Percentiles rank a stretch among this genome's conserved stretches.
phyloP scores from a whole-genome alignment of 345 rosid species.

The Camelina laxa region DNA sequence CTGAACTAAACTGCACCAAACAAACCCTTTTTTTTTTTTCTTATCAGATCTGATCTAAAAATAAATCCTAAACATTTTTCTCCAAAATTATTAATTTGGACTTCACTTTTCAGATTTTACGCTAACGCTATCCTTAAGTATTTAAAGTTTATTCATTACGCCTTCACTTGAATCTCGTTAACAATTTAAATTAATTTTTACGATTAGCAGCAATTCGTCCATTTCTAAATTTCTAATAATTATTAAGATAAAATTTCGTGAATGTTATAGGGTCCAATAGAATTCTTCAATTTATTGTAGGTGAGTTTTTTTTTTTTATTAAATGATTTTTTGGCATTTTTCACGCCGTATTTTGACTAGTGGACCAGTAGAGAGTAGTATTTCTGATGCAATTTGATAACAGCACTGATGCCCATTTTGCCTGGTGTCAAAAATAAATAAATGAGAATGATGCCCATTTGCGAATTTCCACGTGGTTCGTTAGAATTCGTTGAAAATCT shows the following conservation, averaged over 20 bases:
- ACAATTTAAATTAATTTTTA: neutral
- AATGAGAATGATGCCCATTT: neutral
- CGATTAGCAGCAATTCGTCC: neutral
- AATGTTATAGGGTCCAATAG: neutral
- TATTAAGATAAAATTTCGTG: neutral
- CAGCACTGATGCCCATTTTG: neutral
- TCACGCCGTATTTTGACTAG: neutral
- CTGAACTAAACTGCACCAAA: constrained; percentile 39
- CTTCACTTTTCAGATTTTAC: neutral
- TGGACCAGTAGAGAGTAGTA: constrained; percentile 24
- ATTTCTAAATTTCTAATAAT: constrained; percentile 10
- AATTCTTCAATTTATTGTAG: neutral
- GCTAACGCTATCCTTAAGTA: constrained; percentile 2
- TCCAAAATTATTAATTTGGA: neutral
- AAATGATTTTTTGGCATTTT: constrained; percentile 11
- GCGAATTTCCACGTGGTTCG: neutral
- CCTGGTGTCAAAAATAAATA: too few species aligned
- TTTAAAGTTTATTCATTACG: constrained; percentile 8
- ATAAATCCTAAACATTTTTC: neutral
- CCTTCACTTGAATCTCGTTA: neutral
- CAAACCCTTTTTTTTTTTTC: constrained; percentile 26
- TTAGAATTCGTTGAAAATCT: neutral
- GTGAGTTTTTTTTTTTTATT: neutral
- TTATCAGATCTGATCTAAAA: constrained; percentile 25
- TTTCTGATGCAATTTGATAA: constrained; percentile 15